phyloP scores from a whole-genome alignment of 2,329 filamentous ascomycete genomes.

The Huntiella savannae region DNA sequence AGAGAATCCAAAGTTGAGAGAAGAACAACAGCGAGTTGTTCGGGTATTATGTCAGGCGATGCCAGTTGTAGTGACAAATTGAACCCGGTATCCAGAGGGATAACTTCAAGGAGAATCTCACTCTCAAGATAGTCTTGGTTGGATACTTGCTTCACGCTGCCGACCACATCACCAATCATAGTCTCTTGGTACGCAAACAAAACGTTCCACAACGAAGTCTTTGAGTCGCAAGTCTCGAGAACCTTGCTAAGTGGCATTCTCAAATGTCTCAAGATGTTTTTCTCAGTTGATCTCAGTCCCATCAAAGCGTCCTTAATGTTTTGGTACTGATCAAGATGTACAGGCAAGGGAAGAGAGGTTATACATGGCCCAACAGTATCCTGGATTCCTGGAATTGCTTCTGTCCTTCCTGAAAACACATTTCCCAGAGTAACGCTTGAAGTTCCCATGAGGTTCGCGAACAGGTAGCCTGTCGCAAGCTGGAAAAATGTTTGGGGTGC shows the following conservation, averaged over 20 bases:
- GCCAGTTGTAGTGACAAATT: slow-evolving; percentile 26
- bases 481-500: slow-evolving; percentile 39
- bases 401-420: slow-evolving; percentile 62
- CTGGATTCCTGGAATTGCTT: slow-evolving; percentile 53
- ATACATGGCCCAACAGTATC: slow-evolving; percentile 64
- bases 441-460: slow-evolving; percentile 43
- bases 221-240: not conserved
- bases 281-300: slow-evolving; percentile 45
- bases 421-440: slow-evolving; percentile 56
- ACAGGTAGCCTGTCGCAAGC: slow-evolving; percentile 45
- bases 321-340: slow-evolving; percentile 18
- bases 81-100: slow-evolving; percentile 30
- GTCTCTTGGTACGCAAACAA: slow-evolving; percentile 77
- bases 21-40: slow-evolving; percentile 35
- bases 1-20: slow-evolving; percentile 41
- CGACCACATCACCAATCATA: slow-evolving; percentile 20
- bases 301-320: slow-evolving; percentile 42
- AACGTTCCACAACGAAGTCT: slow-evolving; percentile 53
- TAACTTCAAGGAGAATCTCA: slow-evolving; percentile 55
- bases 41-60: slow-evolving; percentile 29
- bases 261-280: slow-evolving; percentile 44
- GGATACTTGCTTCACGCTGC: slow-evolving; percentile 32
- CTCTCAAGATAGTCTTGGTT: slow-evolving; percentile 60
- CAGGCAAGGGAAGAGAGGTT: slow-evolving; percentile 39
- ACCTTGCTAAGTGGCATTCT: slow-evolving; percentile 50